These are phyloP conservation scores for Cryptococcus sp. DNA, from an alignment of 1,284 basidiomycete genomes.

Conservation along the genomic window DNA sequence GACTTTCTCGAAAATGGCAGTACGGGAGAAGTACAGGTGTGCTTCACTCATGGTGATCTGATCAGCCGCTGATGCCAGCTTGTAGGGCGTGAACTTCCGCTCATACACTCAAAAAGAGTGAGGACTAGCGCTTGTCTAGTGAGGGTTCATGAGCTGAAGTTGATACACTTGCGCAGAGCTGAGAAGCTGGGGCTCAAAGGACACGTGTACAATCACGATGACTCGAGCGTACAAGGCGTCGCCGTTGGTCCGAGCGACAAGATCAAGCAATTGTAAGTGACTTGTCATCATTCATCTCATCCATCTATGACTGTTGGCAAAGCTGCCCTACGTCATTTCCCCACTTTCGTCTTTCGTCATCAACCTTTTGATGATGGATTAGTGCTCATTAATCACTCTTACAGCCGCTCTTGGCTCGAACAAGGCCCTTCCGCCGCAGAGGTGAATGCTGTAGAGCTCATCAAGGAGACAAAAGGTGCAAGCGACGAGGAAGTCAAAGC, in stretches of 20 bases:
- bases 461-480: slow-evolving; percentile 29
- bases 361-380: no score
- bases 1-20: slow-evolving; percentile 15
- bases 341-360: neutral
- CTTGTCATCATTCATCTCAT: neutral
- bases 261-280: slow-evolving; percentile 43
- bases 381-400: no score
- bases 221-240: slow-evolving; percentile 47
- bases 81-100: slow-evolving; percentile 45
- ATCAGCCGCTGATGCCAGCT: neutral
- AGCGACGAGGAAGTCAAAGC: slow-evolving; percentile 29
- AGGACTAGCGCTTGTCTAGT: slow-evolving; percentile 6
- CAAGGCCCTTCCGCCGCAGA: slow-evolving; percentile 38
- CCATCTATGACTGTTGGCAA: no score
- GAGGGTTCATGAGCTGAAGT: neutral
- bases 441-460: slow-evolving; percentile 38
- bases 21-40: slow-evolving; percentile 44
- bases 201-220: slow-evolving; percentile 48
- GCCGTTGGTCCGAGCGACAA: slow-evolving; percentile 39
- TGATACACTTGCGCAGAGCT: slow-evolving; percentile 27
- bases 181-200: slow-evolving; percentile 40
- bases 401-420: slow-evolving; percentile 34
- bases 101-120: slow-evolving; percentile 41
- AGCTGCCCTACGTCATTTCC: no score
- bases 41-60: neutral